Evolutionary conservation across 768 basidiomycete species (phyloP).

Genomic region (Dioszegia hungarica): DNA sequence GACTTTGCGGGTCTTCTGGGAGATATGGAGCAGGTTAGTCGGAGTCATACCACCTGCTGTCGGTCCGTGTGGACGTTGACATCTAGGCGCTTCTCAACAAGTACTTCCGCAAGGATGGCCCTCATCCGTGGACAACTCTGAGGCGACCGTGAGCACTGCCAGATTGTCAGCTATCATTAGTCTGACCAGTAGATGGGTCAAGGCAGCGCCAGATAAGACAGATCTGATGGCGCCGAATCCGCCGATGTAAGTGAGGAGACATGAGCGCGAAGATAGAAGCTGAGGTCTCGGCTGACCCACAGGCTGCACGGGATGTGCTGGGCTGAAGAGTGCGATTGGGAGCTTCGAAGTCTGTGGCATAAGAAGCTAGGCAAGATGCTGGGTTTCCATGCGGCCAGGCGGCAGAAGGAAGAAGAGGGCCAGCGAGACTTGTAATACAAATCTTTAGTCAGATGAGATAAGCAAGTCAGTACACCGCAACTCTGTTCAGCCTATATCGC

Average conservation of each 20-base stretch:
- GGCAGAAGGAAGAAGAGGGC: not conserved
- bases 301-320: slow-evolving; percentile 15
- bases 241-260: not conserved
- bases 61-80: not conserved
- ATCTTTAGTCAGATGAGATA: not conserved
- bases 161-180: not conserved
- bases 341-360: slow-evolving; percentile 2
- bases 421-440: not conserved
- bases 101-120: not conserved
- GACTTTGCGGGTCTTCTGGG: not conserved
- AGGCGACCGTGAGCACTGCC: not conserved
- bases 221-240: too few species aligned
- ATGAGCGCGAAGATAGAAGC: not conserved
- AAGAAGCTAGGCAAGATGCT: slow-evolving; percentile 9
- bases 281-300: not conserved
- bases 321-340: not conserved
- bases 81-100: not conserved
- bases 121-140: not conserved
- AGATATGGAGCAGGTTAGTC: not conserved
- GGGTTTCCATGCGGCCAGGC: not conserved
- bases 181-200: not conserved
- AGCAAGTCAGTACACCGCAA: too few species aligned
- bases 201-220: not conserved
- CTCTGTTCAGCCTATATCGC: too few species aligned
- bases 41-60: not conserved